phyloP scores from a whole-genome alignment of 148 eudicot genomes.

The Selenicereus undatus region DNA sequence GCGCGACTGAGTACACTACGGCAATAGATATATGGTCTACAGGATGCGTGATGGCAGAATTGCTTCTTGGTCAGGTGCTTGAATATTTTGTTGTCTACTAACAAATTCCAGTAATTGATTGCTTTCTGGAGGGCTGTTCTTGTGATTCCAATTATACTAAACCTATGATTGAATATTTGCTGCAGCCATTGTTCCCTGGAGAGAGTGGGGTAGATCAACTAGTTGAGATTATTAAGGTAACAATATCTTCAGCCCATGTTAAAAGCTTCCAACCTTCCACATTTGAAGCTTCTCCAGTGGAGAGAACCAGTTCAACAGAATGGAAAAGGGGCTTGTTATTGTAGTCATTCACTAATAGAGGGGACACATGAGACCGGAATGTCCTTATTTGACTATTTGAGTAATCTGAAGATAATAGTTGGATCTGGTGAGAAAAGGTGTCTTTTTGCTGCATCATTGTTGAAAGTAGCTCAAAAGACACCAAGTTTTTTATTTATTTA shows the following conservation, averaged over 20 bases:
- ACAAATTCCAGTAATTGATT: not conserved
- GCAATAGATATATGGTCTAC: slow-evolving; percentile 98
- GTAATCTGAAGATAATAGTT: not conserved
- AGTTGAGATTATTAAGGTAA: slow-evolving; percentile 95
- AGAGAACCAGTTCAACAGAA: not conserved
- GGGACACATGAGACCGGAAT: not conserved
- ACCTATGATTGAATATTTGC: not conserved
- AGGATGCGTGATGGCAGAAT: slow-evolving; percentile 97
- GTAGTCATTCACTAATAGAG: not conserved
- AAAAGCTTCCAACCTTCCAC: not conserved
- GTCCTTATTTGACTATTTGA: not conserved
- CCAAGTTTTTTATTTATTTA: no score
- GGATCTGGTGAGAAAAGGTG: not conserved
- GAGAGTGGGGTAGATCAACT: slow-evolving; percentile 98
- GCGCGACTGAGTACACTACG: slow-evolving; percentile 93
- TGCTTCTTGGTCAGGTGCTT: slow-evolving; percentile 86
- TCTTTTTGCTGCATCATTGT: not conserved
- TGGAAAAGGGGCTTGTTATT: not conserved
- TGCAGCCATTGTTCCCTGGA: slow-evolving; percentile 97
- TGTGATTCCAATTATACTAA: not conserved
- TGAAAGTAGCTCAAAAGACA: not conserved
- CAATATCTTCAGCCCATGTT: slow-evolving; percentile 1
- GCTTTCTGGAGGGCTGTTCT: not conserved
- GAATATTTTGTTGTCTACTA: not conserved
- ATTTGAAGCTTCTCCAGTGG: not conserved